Evolutionary conservation across 176 grass and related monocot species (phyloP), one percentile per base, ranked within the genome.

Genomic region (Zea luxurians): DNA sequence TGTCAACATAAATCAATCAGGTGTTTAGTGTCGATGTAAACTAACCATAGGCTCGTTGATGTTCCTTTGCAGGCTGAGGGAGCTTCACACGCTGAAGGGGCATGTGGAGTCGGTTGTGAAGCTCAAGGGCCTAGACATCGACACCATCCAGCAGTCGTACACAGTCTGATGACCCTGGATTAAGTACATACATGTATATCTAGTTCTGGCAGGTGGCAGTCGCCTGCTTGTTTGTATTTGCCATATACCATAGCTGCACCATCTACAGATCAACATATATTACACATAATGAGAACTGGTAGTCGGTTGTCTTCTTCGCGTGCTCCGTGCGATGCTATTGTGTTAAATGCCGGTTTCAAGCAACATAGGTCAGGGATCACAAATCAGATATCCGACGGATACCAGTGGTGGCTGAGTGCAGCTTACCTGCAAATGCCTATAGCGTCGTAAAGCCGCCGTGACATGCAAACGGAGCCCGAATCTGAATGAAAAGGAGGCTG

Each of bases 21-120:
- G 8, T 42, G 64, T 3, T 17, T 3, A 21, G 52, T 76, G 10
- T 64, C 35, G 20, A 71, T 71, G 15, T 1, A 10, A 72, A 27
- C 13, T 72, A 16, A 72, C 10, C 2, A 53, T 37, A 38, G 47
- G 35, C 4, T 53, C 2, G 7, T 54, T 37, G 15, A 10, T 37
- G 34, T 38, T 52, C 16, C 70, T 17, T 16, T 72, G 70, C 48
- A 72, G 70, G 35, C 35, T 72, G 12, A 53, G 70, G 48, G 70
- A 72, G 70, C 70, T 72, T 53, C 70, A 72, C 48, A 72, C 70
- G 0, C 70, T 72, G 34, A 54, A 72, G 48, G 70, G 70, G 15
- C 70, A 72, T 54, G 70, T 72, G 34, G 70, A 72, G 70, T 72
- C 70, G 4, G 70, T 72, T 5, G 70, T 72, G 48, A 72, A 72